These are phyloP conservation scores for Kandelia obovata DNA, from an alignment of 345 rosid genomes.

Conservation along the genomic window DNA sequence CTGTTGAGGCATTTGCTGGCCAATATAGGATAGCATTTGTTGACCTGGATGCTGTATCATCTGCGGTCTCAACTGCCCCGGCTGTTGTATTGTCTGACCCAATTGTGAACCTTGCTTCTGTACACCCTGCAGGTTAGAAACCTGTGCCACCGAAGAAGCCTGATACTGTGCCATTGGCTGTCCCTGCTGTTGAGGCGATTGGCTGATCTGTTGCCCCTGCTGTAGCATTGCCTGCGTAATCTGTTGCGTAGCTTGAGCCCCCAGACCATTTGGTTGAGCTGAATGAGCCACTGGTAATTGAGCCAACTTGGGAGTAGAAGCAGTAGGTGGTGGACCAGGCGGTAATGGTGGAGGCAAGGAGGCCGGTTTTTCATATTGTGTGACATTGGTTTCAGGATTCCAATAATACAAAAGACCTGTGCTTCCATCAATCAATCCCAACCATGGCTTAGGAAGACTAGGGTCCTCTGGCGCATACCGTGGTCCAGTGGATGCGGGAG, in stretches of 20 bases:
- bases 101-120: slow-evolving; percentile 31
- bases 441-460: slow-evolving; percentile 94
- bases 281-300: slow-evolving; percentile 49
- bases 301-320: slow-evolving; percentile 56
- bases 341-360: slow-evolving; percentile 53
- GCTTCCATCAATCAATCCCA: slow-evolving; percentile 86
- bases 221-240: slow-evolving; percentile 33
- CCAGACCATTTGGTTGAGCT: slow-evolving; percentile 38
- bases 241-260: slow-evolving; percentile 39
- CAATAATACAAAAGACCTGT: slow-evolving; percentile 76
- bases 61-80: slow-evolving; percentile 53
- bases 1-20: slow-evolving; percentile 54
- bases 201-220: slow-evolving; percentile 26
- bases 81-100: slow-evolving; percentile 45
- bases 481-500: slow-evolving; percentile 57
- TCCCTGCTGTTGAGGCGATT: slow-evolving; percentile 20
- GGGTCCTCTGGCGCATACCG: slow-evolving; percentile 94
- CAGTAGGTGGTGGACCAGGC: slow-evolving; percentile 47
- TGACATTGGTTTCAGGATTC: slow-evolving; percentile 91
- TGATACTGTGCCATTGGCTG: slow-evolving; percentile 36
- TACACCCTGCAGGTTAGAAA: slow-evolving; percentile 29
- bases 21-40: slow-evolving; percentile 41
- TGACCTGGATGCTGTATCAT: slow-evolving; percentile 60
- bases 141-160: slow-evolving; percentile 17
- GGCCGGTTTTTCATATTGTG: slow-evolving; percentile 92